Evolutionary conservation across 2,329 filamentous ascomycete species (phyloP), one percentile per base, ranked within the genome.

Genomic region (Trichoderma sp.): DNA sequence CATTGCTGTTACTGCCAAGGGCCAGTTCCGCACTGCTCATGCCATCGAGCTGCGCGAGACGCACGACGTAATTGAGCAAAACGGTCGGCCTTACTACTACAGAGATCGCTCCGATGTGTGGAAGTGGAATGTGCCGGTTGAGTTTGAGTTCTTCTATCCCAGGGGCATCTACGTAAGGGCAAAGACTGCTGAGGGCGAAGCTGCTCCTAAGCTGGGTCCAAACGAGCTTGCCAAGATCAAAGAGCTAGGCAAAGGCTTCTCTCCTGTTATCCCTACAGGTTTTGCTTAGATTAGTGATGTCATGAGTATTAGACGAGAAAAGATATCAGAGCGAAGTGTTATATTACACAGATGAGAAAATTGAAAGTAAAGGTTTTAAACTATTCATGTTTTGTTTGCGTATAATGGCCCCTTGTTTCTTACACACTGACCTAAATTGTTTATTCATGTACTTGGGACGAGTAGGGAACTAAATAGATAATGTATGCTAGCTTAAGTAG

Each of bases 121-220:
- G 58, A 60, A 46, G 37, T 60, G 58, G 58, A 37, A 60, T 60
- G 58, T 60, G 39, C 58, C 58, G 8, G 58, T 60, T 32, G 58
- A 60, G 18, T 60, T 60, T 60, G 37, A 60, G 26, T 28, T 60
- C 18, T 60, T 60, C 58, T 60, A 60, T n/a, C 58, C 58, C 28
- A 26, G 26, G 13, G 58, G 58, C 14, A 18, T 60, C 18, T 60
- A 60, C 14, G 39, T 60, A 8, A 46, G 37, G n/a, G 58, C 58
- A 8, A 60, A 46, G 37, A 1, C 58, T 28, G 16, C 37, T 21
- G 58, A 60, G 26, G 58, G 58, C 3, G 58, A 60, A 30, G 18
- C 37, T 60, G 58, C 58, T 11, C 58, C 58, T 6, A 60, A 32
- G 26, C 21, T 60, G 21, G 58, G 58, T 21, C 58, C 58, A 21